These are phyloP conservation scores for Aspergillus neotritici DNA, from an alignment of 2,329 filamentous ascomycete genomes.

Conservation along the genomic window DNA sequence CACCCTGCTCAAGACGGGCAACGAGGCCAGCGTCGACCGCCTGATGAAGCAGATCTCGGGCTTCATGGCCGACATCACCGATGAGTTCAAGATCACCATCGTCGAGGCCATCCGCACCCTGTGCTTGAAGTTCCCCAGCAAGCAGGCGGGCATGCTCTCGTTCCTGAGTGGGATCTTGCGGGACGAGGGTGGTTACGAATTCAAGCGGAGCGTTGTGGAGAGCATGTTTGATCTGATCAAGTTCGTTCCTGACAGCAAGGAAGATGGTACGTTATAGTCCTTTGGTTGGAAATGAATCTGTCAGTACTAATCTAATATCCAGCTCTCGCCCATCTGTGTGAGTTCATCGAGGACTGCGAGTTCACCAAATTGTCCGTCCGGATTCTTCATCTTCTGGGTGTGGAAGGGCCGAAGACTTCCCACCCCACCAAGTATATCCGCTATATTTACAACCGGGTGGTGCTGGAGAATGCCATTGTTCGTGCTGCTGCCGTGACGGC, in stretches of 20 bases:
- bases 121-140: constrained; percentile 95
- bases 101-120: constrained; percentile 95
- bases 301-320: constrained; percentile 15
- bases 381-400: constrained; percentile 86
- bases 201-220: constrained; percentile 95
- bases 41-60: constrained; percentile 97
- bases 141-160: constrained; percentile 94
- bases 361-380: constrained; percentile 97
- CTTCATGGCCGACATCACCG: constrained; percentile 98
- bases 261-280: constrained; percentile 48
- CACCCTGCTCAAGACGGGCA: constrained; percentile 94
- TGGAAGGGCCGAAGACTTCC: constrained; percentile 90
- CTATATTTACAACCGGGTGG: constrained; percentile 98
- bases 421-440: constrained; percentile 98
- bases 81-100: constrained; percentile 99
- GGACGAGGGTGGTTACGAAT: constrained; percentile 96
- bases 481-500: constrained; percentile 92
- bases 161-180: constrained; percentile 96
- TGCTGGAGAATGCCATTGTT: constrained; percentile 93
- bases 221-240: constrained; percentile 99
- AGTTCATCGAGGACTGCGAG: constrained; percentile 99
- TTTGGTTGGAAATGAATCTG: neutral
- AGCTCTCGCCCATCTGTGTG: constrained; percentile 90
- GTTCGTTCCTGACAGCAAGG: constrained; percentile 83
- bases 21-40: constrained; percentile 92